Conservation (phyloP, 179 eudicot genomes). For the Nepenthes alata region DNA sequence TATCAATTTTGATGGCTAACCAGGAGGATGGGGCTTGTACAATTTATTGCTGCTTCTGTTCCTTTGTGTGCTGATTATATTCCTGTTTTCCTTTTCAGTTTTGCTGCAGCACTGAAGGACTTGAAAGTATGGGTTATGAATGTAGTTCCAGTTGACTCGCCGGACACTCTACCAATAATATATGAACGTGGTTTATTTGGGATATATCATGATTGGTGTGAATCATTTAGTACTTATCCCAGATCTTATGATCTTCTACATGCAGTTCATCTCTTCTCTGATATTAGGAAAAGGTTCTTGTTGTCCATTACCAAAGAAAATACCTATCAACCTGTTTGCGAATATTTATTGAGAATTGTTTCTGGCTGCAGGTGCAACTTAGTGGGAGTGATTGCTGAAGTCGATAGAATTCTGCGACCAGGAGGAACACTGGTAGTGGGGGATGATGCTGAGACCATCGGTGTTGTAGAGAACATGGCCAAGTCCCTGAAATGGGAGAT, state of each 20-base stretch:
- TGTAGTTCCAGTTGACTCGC: conserved; percentile 30
- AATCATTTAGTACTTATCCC: conserved; percentile 12
- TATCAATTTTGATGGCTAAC: neutral
- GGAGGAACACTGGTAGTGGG: conserved; percentile 29
- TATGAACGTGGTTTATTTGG: conserved; percentile 43
- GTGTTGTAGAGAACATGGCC: conserved; percentile 30
- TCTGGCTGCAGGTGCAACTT: conserved; percentile 24
- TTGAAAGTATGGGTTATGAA: conserved; percentile 41
- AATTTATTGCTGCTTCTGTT: neutral
- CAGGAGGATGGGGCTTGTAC: neutral
- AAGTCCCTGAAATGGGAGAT: conserved; percentile 33
- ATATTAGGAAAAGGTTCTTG: conserved; percentile 23
- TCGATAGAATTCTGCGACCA: conserved; percentile 35
- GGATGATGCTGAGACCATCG: conserved; percentile 25
- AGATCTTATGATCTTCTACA: conserved; percentile 40
- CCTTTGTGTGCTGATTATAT: neutral
- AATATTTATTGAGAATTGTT: neutral
- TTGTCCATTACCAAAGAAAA: neutral
- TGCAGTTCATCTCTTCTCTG: conserved; percentile 32
- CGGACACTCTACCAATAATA: conserved; percentile 36
- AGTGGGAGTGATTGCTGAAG: conserved; percentile 30
- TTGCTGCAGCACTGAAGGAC: conserved; percentile 40
- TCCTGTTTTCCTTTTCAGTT: conserved; percentile 15
- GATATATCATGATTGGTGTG: neutral
- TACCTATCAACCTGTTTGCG: neutral